These are phyloP conservation scores for Ustilago loliicola DNA, from an alignment of 1,284 basidiomycete genomes.

Conservation along the genomic window DNA sequence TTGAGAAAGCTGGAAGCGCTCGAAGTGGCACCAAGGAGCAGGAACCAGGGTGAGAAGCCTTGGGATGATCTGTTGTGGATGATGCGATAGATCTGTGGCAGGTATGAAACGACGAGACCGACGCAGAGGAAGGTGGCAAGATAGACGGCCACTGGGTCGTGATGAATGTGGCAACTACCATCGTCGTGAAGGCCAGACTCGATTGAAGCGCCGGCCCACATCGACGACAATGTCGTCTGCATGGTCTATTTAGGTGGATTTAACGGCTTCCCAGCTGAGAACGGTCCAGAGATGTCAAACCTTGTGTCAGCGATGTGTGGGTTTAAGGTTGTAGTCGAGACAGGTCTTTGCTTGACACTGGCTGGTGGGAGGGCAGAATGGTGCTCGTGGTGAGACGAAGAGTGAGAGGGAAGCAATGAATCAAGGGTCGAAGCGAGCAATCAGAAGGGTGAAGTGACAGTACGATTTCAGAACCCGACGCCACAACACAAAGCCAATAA, in stretches of 20 bases:
- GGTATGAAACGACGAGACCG: slow-evolving; percentile 87
- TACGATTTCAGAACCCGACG: not conserved
- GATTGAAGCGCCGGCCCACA: slow-evolving; percentile 39
- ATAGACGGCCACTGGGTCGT: slow-evolving; percentile 81
- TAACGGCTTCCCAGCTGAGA: not conserved
- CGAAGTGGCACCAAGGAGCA: slow-evolving; percentile 87
- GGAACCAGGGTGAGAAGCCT: slow-evolving; percentile 90
- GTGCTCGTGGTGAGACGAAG: not conserved
- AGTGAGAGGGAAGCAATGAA: not conserved
- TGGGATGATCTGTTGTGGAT: slow-evolving; percentile 79
- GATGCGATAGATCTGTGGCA: slow-evolving; percentile 83
- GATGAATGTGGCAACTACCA: slow-evolving; percentile 68
- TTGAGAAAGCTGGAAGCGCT: slow-evolving; percentile 71
- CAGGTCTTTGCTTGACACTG: not conserved
- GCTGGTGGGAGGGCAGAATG: not conserved
- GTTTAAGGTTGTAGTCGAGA: too few species aligned
- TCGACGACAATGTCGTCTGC: slow-evolving; percentile 36
- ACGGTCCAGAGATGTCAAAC: not conserved
- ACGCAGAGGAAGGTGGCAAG: slow-evolving; percentile 81
- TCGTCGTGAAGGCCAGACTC: slow-evolving; percentile 29
- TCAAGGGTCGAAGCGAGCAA: not conserved
- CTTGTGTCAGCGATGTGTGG: too few species aligned
- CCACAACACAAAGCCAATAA: too few species aligned
- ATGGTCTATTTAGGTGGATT: slow-evolving; percentile 8
- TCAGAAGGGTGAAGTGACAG: not conserved